Conservation (phyloP, 1,139 yeast genomes). For the Kluyveromyces marxianus region DNA sequence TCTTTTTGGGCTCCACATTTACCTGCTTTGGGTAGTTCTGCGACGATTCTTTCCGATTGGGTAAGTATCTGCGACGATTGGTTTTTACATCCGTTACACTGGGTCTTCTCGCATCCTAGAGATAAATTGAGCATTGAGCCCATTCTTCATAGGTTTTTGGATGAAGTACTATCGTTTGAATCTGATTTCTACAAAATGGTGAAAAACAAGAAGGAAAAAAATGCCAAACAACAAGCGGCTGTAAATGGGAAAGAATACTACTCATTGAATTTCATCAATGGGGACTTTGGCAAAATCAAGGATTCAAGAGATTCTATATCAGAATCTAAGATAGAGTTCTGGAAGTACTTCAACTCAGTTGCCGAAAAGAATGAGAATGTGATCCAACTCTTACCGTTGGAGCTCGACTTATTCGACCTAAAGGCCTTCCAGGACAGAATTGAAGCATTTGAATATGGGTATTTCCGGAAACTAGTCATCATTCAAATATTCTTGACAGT, state of each 20-base stretch:
- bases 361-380: constrained; percentile 7
- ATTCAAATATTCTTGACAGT: constrained; percentile 20
- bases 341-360: constrained; percentile 11
- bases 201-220: constrained; percentile 12
- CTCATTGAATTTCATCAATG: constrained; percentile 13
- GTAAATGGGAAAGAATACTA: constrained; percentile 16
- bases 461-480: constrained; percentile 24
- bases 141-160: constrained; percentile 19
- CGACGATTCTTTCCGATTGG: constrained; percentile 20
- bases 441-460: constrained; percentile 18
- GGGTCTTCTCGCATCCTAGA: constrained; percentile 15
- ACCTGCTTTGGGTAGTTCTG: not conserved
- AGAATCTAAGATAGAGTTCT: constrained; percentile 13
- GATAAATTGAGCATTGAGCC: constrained; percentile 19
- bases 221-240: constrained; percentile 10
- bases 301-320: constrained; percentile 16
- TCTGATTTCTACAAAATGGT: constrained; percentile 20
- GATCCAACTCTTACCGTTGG: constrained; percentile 20
- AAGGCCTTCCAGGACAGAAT: constrained; percentile 19
- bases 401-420: constrained; percentile 17
- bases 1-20: constrained; percentile 11
- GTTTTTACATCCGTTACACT: constrained; percentile 19
- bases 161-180: constrained; percentile 22
- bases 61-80: constrained; percentile 17
- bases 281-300: constrained; percentile 11